Evolutionary conservation across 805 yeast species (phyloP).

Genomic region (Kazachstania martiniae): DNA sequence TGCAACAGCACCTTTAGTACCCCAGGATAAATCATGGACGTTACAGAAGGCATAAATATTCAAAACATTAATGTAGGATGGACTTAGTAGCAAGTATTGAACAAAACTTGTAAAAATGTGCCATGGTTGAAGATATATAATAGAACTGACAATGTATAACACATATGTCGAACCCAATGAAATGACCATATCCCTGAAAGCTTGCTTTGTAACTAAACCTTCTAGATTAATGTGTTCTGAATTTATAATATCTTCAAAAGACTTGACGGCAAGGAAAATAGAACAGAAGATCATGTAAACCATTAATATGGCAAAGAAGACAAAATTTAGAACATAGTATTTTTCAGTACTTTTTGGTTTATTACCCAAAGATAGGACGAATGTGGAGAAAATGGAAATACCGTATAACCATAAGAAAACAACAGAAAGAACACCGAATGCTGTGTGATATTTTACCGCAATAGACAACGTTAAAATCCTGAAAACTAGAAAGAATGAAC

Average conservation of each 20-base stretch:
- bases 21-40: slow-evolving; percentile 94
- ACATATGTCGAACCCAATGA: slow-evolving; percentile 78
- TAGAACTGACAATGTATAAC: slow-evolving; percentile 66
- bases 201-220: slow-evolving; percentile 47
- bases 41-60: slow-evolving; percentile 94
- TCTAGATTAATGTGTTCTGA: slow-evolving; percentile 30
- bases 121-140: slow-evolving; percentile 81
- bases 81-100: slow-evolving; percentile 77
- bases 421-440: slow-evolving; percentile 70
- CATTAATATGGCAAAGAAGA: slow-evolving; percentile 82
- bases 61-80: slow-evolving; percentile 81
- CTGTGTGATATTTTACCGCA: slow-evolving; percentile 42
- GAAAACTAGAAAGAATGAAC: slow-evolving; percentile 83
- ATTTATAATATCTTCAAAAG: slow-evolving; percentile 42
- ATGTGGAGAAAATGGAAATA: slow-evolving; percentile 70
- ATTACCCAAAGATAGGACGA: slow-evolving; percentile 86
- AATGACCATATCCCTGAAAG: slow-evolving; percentile 80
- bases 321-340: slow-evolving; percentile 64
- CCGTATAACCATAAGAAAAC: slow-evolving; percentile 79
- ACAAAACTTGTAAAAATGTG: slow-evolving; percentile 82
- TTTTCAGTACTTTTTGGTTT: slow-evolving; percentile 82
- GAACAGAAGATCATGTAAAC: slow-evolving; percentile 83
- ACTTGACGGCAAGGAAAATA: slow-evolving; percentile 62
- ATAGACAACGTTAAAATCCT: slow-evolving; percentile 74
- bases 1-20: slow-evolving; percentile 78